Conservation (phyloP, 441 rosid genomes). For the Pelargonium myrrhifolium region DNA sequence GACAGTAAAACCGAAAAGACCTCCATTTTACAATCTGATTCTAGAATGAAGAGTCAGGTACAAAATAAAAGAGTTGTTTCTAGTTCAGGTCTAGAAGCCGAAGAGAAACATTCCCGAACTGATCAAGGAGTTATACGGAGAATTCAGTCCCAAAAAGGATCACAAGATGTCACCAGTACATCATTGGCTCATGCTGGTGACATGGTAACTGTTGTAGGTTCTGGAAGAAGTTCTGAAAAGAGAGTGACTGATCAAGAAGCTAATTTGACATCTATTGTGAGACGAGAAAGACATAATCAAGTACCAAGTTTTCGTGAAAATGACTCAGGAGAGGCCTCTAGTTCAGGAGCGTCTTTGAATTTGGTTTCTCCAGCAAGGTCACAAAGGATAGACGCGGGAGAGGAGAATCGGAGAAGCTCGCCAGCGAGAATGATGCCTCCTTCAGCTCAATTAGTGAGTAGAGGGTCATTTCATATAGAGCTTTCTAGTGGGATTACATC, state of each 20-base stretch:
- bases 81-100: constrained; percentile 30
- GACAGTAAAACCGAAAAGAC: constrained; percentile 28
- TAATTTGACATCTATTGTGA: constrained; percentile 25
- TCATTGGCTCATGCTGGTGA: constrained; percentile 33
- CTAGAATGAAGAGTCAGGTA: constrained; percentile 34
- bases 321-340: constrained; percentile 31
- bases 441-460: constrained; percentile 42
- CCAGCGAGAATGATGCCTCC: constrained; percentile 46
- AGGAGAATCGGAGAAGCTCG: constrained; percentile 35
- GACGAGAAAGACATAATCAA: constrained; percentile 23
- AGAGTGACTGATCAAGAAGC: constrained; percentile 38
- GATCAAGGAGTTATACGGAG: constrained; percentile 31
- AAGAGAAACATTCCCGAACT: constrained; percentile 27
- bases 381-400: constrained; percentile 30
- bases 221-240: constrained; percentile 36
- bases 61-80: constrained; percentile 25
- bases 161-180: constrained; percentile 30
- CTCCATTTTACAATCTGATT: constrained; percentile 31
- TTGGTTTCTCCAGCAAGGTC: constrained; percentile 27
- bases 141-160: constrained; percentile 34
- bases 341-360: constrained; percentile 36
- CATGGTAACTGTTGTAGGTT: constrained; percentile 26
- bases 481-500: constrained; percentile 23
- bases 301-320: constrained; percentile 28
- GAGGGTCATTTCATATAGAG: constrained; percentile 29